Evolutionary conservation across 2,329 filamentous ascomycete genomes (phyloP), one percentile per base, ranked within the genome.

Genomic region (Epichloe coenophiala): DNA sequence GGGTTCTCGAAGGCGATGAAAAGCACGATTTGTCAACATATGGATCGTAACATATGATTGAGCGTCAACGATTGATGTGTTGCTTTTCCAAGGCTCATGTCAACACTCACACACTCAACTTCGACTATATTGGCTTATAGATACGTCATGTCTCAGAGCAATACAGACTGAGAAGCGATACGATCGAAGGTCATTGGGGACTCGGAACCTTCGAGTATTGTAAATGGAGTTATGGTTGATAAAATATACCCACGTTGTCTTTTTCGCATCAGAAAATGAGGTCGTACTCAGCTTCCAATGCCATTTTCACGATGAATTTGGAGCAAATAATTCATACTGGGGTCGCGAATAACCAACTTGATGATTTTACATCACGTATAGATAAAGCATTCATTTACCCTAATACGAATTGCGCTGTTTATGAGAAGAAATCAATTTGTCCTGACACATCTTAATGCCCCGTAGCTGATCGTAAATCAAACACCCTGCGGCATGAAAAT

Each of bases 1-100:
- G 76, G 3, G 71, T 79, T 13, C 67, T 79, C 11, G 75, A 79
- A 54, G 69, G 72, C 12, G 74, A 79, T 46, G 76, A 78, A 54
- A 77, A 74, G 57, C 65, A 75, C 41, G 76, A 79, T 44, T 58
- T 65, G n/a, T 76, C 72, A 1, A 66, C 64, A 12, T 73, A 74
- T 49, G 69, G 66, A 31, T 45, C 50, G 3, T 52, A 45, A 37
- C 2, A 17, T 23, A 23, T 45, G 35, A 44, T 7, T 36, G 15
- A 31, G 19, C 13, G 11, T 21, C 11, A 23, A 3, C 6, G 12
- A 15, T 36, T 4, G 43, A 21, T 38, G 0, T 27, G 27, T 11
- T 4, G 38, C 37, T 19, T 35, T 35, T 38, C 13, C 11, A 36
- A 21, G 38, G 8, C 11, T 42, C 19, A 21, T 42, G 7, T 7